Evolutionary conservation across 2,329 filamentous ascomycete species (phyloP), one percentile per base, ranked within the genome.

Genomic region (Monilinia polystroma): DNA sequence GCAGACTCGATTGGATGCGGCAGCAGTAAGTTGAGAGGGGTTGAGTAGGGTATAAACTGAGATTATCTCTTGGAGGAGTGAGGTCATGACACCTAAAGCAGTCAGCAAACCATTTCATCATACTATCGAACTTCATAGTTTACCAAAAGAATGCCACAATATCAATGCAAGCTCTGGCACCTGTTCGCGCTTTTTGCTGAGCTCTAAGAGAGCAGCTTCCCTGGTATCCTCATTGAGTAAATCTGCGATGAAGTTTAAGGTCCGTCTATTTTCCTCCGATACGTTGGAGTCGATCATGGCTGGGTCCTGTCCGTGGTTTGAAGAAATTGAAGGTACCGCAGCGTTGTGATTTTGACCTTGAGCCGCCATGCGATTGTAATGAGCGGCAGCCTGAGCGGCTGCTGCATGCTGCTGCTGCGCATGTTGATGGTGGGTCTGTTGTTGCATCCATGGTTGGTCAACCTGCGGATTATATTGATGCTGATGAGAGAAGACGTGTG

Each of bases 171-270:
- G 83, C 81, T 99, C 95, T 0, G 95, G 94, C 20, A 99, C 95
- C 79, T 98, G 95, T 80, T 99, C 95, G 67, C 95, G 85, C 85
- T 99, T 99, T 84, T 99, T 99, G 81, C 94, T 98, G 63, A 99
- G 84, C 79, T 99, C 95, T 75, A 99, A 84, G 65, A 99, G 84
- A 60, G 95, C 95, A 5, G 92, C 89, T 81, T 98, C 95, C 70
- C 95, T 87, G 38, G 93, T 93, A 73, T 85, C 88, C 71, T 93
- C 91, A 77, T 93, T 94, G 76, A 98, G 85, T 67, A 97, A 84
- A 77, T 97, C 93, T 65, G 93, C 92, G 70, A 97, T 95, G 83
- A 92, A 97, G 70, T 88, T 88, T 79, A 97, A 87, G n/a, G 96
- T 95, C 71, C 93, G 87, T 73, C 92, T 86, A 79, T 97, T 97